Evolutionary conservation across 2,329 filamentous ascomycete genomes (phyloP).

Genomic region (Scedosporium aurantiacum): DNA sequence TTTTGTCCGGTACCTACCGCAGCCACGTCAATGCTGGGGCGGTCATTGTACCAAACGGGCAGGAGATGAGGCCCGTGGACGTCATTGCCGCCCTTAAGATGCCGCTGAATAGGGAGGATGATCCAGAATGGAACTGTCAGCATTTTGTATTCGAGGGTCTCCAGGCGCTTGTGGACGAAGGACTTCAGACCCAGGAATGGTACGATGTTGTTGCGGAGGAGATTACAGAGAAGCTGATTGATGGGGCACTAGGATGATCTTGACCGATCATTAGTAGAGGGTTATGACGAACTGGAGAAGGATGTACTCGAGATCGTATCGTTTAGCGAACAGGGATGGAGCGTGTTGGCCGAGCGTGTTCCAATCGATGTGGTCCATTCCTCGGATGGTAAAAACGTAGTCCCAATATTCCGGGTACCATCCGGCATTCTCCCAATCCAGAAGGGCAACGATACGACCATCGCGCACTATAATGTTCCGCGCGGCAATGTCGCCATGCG

Average conservation of each 20-base stretch:
- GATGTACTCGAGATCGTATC: no score
- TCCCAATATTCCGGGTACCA: slow-evolving; percentile 34
- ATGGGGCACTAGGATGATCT: no score
- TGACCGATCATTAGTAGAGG: no score
- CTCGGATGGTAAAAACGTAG: slow-evolving; percentile 12
- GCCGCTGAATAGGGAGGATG: no score
- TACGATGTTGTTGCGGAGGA: slow-evolving; percentile 8
- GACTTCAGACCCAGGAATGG: slow-evolving; percentile 9
- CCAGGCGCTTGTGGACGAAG: slow-evolving; percentile 7
- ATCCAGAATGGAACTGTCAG: slow-evolving; percentile 10
- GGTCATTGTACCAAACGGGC: slow-evolving; percentile 6
- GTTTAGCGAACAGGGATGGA: no score
- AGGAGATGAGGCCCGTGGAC: slow-evolving; percentile 5
- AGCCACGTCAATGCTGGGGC: slow-evolving; percentile 12
- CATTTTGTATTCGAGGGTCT: slow-evolving; percentile 10
- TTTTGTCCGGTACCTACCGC: slow-evolving; percentile 7
- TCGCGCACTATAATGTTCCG: slow-evolving; percentile 12
- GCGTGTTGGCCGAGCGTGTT: no score
- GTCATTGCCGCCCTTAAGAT: no score
- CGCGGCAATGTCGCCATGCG: slow-evolving; percentile 8
- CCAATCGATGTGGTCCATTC: no score
- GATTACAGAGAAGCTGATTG: no score
- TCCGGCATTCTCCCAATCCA: slow-evolving; percentile 36
- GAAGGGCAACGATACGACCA: slow-evolving; percentile 20
- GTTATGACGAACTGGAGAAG: no score